Base-by-base conservation (phyloP, 2,329 filamentous ascomycete genomes). In the Camillea tinctor region DNA sequence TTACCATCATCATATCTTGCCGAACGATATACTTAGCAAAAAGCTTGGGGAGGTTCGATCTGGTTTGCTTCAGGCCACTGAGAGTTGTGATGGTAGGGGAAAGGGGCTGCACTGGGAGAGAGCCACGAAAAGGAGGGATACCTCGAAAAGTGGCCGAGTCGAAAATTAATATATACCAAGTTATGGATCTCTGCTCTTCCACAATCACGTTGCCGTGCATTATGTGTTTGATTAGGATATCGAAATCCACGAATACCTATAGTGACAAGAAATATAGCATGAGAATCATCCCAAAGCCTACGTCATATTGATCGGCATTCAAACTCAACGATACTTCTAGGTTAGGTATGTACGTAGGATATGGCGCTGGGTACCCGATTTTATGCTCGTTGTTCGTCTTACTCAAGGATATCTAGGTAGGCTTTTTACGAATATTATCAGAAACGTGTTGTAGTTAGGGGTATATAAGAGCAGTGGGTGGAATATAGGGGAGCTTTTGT, bases 151-250 rank as follows among this genome's bases (percentile, higher is more conserved):
- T 5, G 21, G 50, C 15, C 52, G 56, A 19, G 52, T 50, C 53
- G 30, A 64, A 57, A 30, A 54, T 52, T 66, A 66, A 64, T 66
- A 64, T 56, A 66, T 66, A 64, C 59, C 61, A 61, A 52, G 50
- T 63, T 21, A 48, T 52, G 49, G 55, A 61, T 60, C 54, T 20
- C 24, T 26, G 2, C 30, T 15, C 50, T 40, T 44, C n/a, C n/a
- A 21, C 36, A 15, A 50, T 9, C 17, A 11, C 36, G 5, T 44
- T 44, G 17, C 5, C 17, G 36, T 44, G 11, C 6, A 44, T n/a
- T n/a, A 44, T 44, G 4, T 44, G 36, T 17, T n/a, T 4, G 11
- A 15, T 44, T 4, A 2, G 11, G 36, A 1, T 6, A 30, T 30
- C 6, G 7, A 30, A 30, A 30, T 30, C 7, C 7, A 30, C 13